Percentiles rank a stretch among this genome's conserved stretches.
These are phyloP conservation scores for Lathyrus tuberosus DNA, from an alignment of 306 rosid species.

Conservation along the genomic window DNA sequence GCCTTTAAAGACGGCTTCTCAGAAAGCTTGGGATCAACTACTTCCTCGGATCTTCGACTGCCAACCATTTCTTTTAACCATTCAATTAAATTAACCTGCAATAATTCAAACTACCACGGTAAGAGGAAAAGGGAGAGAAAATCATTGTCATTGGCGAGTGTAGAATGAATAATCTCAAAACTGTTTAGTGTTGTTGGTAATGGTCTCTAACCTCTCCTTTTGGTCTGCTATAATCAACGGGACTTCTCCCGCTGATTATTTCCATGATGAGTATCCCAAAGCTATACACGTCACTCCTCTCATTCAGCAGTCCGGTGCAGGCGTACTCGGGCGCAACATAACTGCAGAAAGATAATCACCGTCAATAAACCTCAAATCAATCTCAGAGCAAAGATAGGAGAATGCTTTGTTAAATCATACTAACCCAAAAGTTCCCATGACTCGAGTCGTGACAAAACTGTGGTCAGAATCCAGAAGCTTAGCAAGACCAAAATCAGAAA, in stretches of 20 bases:
- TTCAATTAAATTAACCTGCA: constrained; percentile 85
- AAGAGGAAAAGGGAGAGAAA: background rate
- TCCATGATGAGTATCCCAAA: constrained; percentile 98
- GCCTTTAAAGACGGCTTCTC: constrained; percentile 90
- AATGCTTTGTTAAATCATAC: constrained; percentile 42
- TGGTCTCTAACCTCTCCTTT: constrained; percentile 81
- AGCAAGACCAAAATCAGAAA: constrained; percentile 98
- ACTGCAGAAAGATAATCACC: constrained; percentile 51
- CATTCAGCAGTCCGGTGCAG: constrained; percentile 96
- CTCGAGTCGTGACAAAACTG: constrained; percentile 95
- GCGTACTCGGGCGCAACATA: constrained; percentile 99
- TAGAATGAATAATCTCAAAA: constrained; percentile 25
- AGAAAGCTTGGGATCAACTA: constrained; percentile 83
- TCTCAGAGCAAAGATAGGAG: constrained; percentile 3
- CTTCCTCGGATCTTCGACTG: constrained; percentile 78
- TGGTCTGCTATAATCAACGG: constrained; percentile 87
- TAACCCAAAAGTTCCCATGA: constrained; percentile 99
- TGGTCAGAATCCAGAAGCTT: constrained; percentile 85
- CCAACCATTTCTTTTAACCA: constrained; percentile 96
- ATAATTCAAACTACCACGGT: constrained; percentile 25
- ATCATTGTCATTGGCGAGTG: too few relatives aligned
- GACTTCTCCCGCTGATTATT: constrained; percentile 82
- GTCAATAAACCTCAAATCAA: constrained; percentile 2
- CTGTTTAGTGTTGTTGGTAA: background rate
- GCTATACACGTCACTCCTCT: constrained; percentile 95